Percentiles rank a stretch among this genome's conserved stretches.
These are phyloP conservation scores for Fusarium pininemorale DNA, from an alignment of 2,329 filamentous ascomycete species.

Conservation along the genomic window DNA sequence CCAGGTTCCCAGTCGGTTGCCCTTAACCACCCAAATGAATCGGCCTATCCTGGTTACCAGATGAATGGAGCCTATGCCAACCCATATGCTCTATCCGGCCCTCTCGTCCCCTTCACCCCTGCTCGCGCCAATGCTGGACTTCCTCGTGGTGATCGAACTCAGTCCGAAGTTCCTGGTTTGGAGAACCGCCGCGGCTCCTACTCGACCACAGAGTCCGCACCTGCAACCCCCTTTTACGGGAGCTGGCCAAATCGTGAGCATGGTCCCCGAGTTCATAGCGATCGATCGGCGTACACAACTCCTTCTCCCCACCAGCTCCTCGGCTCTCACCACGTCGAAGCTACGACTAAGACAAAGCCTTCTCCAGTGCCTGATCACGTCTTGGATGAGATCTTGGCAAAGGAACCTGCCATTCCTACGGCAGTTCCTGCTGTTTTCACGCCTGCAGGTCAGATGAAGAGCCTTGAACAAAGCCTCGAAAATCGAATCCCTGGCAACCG, in stretches of 20 bases:
- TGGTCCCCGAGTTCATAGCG: slow-evolving; percentile 66
- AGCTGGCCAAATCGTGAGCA: slow-evolving; percentile 64
- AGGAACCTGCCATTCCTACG: slow-evolving; percentile 84
- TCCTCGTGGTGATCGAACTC: slow-evolving; percentile 57
- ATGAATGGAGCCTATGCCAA: slow-evolving; percentile 48
- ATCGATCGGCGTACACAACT: slow-evolving; percentile 72
- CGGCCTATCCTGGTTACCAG: slow-evolving; percentile 47
- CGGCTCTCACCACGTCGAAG: slow-evolving; percentile 51
- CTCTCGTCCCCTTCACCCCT: slow-evolving; percentile 62
- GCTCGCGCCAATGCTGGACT: slow-evolving; percentile 57
- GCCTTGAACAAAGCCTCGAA: slow-evolving; percentile 91
- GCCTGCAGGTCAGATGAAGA: slow-evolving; percentile 85
- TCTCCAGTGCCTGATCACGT: slow-evolving; percentile 56
- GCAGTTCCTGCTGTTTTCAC: slow-evolving; percentile 92
- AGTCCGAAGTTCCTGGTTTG: slow-evolving; percentile 67
- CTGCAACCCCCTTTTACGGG: slow-evolving; percentile 71
- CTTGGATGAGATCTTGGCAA: slow-evolving; percentile 72
- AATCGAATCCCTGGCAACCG: slow-evolving; percentile 92
- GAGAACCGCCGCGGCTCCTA: slow-evolving; percentile 75
- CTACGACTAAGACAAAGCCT: slow-evolving; percentile 54
- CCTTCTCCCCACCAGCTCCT: slow-evolving; percentile 71
- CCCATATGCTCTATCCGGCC: slow-evolving; percentile 49
- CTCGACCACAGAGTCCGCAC: slow-evolving; percentile 73
- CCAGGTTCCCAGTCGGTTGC: slow-evolving; percentile 47
- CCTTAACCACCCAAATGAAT: slow-evolving; percentile 48